A percentile compares a stretch with the other conserved stretches of the same genome.
Conservation (phyloP, 306 rosid genomes). For the Luffa acutangula region DNA sequence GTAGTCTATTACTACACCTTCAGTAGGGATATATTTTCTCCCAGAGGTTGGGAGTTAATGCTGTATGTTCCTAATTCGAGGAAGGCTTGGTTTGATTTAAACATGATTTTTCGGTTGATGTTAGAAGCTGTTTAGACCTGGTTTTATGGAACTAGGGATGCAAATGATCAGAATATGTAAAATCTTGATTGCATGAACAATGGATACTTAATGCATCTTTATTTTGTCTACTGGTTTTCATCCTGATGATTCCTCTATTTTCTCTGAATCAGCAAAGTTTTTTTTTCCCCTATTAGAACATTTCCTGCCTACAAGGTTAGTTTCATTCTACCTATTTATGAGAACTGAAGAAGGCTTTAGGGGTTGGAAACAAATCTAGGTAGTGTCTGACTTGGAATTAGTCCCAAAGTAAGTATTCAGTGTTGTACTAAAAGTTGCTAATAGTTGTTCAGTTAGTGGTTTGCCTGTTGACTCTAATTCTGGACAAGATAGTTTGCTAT, state of each 20-base stretch:
- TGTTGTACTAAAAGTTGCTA: not conserved
- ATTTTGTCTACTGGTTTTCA: not conserved
- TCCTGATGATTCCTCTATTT: not conserved
- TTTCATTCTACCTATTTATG: not conserved
- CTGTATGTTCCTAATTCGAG: not conserved
- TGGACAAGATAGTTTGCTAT: not conserved
- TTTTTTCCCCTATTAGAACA: not conserved
- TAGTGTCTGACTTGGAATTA: not conserved
- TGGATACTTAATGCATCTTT: conserved; percentile 1
- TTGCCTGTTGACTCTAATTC: not conserved
- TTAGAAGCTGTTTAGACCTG: not conserved
- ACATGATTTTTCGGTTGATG: not conserved
- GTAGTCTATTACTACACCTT: not conserved
- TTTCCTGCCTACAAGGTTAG: not conserved
- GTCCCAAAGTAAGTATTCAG: not conserved
- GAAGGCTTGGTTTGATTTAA: not conserved
- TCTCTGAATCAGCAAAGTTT: not conserved
- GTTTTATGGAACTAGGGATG: not conserved
- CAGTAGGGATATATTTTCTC: not conserved
- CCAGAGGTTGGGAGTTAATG: not conserved
- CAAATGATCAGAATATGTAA: not conserved
- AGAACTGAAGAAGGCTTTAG: not conserved
- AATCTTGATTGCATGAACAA: not conserved
- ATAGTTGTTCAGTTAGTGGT: not conserved
- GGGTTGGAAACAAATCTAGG: not conserved